A percentile compares a stretch with the other conserved stretches of the same genome.
These are phyloP conservation scores for Teratosphaeria epicoccoides DNA, from an alignment of 2,329 filamentous ascomycete species.

Conservation along the genomic window DNA sequence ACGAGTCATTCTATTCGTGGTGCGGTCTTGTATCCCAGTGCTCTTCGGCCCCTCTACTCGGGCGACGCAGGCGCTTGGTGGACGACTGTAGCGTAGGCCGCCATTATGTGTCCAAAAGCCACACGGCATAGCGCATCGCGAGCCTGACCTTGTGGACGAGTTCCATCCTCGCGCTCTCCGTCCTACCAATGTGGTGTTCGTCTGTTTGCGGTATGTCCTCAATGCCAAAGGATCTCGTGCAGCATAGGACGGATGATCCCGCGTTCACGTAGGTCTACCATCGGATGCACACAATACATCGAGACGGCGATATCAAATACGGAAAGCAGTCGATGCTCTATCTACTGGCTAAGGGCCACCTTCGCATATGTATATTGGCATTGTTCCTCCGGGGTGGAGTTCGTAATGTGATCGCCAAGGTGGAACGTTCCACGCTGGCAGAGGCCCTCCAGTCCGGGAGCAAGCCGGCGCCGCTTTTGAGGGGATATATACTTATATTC, in stretches of 20 bases:
- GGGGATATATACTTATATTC: not conserved
- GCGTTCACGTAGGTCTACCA: not conserved
- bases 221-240: not conserved
- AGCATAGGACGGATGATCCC: not conserved
- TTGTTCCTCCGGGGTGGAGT: not conserved
- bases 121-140: not conserved
- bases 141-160: not conserved
- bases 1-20: not conserved
- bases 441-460: not conserved
- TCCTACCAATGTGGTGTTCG: not conserved
- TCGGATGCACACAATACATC: not conserved
- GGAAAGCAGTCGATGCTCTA: not conserved
- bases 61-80: not conserved
- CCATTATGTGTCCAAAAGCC: not conserved
- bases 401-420: not conserved
- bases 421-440: not conserved
- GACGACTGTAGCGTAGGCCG: not conserved
- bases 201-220: not conserved
- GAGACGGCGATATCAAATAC: not conserved
- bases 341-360: not conserved
- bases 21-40: not conserved
- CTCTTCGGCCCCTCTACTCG: not conserved
- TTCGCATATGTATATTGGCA: not conserved
- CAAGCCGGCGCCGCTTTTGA: not conserved
- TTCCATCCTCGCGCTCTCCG: not conserved